These are phyloP conservation scores for Oropetium thomaeum DNA, from an alignment of 176 grass and related monocot genomes.

Conservation along the genomic window DNA sequence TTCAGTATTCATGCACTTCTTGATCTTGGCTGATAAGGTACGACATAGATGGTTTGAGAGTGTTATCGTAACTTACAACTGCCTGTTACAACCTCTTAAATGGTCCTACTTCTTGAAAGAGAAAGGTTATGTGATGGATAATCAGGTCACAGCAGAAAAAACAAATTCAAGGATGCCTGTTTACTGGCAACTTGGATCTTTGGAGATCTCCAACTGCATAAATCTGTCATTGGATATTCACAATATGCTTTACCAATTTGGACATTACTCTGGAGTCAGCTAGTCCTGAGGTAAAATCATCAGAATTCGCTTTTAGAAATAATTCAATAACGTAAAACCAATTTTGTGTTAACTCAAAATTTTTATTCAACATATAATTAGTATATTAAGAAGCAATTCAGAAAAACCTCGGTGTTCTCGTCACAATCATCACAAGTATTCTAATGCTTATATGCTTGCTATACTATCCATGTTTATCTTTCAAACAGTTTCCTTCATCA, in stretches of 20 bases:
- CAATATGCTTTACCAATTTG: not conserved
- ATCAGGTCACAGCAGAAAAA: not conserved
- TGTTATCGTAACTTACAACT: not conserved
- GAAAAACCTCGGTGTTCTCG: not conserved
- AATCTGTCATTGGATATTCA: not conserved
- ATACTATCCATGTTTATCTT: not conserved
- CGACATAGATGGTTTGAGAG: not conserved
- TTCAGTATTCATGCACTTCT: not conserved
- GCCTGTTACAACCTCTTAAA: not conserved
- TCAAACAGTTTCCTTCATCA: not conserved
- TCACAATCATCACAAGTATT: not conserved
- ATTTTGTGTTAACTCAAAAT: not conserved
- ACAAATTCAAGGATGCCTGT: not conserved
- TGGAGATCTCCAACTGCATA: not conserved
- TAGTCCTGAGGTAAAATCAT: conserved; percentile 1
- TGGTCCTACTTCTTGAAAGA: not conserved
- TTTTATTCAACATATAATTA: not conserved
- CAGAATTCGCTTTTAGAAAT: not conserved
- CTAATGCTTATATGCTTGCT: not conserved
- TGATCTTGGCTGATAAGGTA: not conserved
- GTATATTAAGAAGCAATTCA: not conserved
- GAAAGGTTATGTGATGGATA: not conserved
- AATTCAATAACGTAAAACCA: not conserved
- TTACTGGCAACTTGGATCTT: not conserved
- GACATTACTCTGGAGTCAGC: not conserved